Evolutionary conservation across 768 basidiomycete species (phyloP), one percentile per base, ranked within the genome.

Genomic region (Collybia mongolica): DNA sequence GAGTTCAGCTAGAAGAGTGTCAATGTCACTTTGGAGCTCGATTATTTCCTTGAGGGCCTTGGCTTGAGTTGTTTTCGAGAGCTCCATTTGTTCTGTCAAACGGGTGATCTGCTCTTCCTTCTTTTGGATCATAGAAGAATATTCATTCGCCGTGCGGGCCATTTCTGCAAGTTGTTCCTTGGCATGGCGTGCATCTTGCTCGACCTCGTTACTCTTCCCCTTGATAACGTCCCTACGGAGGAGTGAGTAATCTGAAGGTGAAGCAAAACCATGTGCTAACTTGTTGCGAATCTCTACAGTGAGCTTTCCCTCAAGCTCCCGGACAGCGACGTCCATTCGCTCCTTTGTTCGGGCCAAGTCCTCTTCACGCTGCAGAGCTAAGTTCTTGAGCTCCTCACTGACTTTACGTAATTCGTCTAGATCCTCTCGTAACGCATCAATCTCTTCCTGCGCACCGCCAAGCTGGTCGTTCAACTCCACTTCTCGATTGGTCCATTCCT

Each of bases 81-180:
- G 60, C 3, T 79, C 76, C 11, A 89, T 62, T 39, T 90, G 81
- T 6, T 74, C 61, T 0, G 72, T 62, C 18, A 92, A 70, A 8
- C 73, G 68, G 3, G 71, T 59, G n/a, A 89, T 76, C 19, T 88
- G 84, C 2, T 81, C 78, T 40, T 94, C 92, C 65, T 88, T 91
- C 67, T 77, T 80, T 71, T 86, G 79, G 59, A 93, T 81, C 72
- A 86, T 82, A 14, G 69, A 71, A 6, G 90, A 84, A 55, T 87
- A 88, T 17, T 93, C 91, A 2, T 80, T 82, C 11, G 86, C 79
- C 1, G 88, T 86, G 20, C 87, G 81, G n/a, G 82, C 77, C 57
- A 96, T 69, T 62, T 93, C 88, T 1, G 83, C 74, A 1, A 93
- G 73, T 57, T 96, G 90, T 38, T 86, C 84, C 61, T 87, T 90